phyloP scores from a whole-genome alignment of 495 filamentous ascomycete species.

The Glutinoglossum americanum region DNA sequence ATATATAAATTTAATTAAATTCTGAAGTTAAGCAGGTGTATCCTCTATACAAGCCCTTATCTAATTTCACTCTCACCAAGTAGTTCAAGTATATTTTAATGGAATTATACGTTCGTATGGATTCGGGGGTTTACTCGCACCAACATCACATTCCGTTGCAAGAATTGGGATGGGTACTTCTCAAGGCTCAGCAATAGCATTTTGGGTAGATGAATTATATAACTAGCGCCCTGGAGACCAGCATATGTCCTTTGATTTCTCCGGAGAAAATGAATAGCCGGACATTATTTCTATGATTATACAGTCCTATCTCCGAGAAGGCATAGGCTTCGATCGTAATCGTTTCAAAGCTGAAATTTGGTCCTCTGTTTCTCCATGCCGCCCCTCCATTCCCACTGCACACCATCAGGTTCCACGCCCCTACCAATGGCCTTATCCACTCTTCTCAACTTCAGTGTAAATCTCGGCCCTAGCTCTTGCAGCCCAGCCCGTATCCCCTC shows the following conservation, averaged over 20 bases:
- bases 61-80: background rate
- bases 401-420: slow-evolving; percentile 51
- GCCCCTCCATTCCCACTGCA: slow-evolving; percentile 91
- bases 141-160: too few relatives aligned
- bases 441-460: slow-evolving; percentile 73
- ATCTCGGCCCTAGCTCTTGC: slow-evolving; percentile 67
- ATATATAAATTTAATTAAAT: background rate
- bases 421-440: slow-evolving; percentile 78
- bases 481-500: slow-evolving; percentile 65
- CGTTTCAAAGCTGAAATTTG: slow-evolving; percentile 57
- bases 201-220: too few relatives aligned
- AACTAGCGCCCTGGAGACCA: too few relatives aligned
- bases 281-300: background rate
- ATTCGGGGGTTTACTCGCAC: background rate
- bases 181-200: too few relatives aligned
- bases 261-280: background rate
- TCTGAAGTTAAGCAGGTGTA: background rate
- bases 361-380: slow-evolving; percentile 85
- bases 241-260: background rate
- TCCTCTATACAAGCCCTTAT: background rate
- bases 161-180: too few relatives aligned
- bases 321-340: background rate
- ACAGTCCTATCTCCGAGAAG: background rate
- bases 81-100: background rate
- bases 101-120: background rate